Conservation (phyloP, 495 filamentous ascomycete species). For the Hypoxylon subgilvum region DNA sequence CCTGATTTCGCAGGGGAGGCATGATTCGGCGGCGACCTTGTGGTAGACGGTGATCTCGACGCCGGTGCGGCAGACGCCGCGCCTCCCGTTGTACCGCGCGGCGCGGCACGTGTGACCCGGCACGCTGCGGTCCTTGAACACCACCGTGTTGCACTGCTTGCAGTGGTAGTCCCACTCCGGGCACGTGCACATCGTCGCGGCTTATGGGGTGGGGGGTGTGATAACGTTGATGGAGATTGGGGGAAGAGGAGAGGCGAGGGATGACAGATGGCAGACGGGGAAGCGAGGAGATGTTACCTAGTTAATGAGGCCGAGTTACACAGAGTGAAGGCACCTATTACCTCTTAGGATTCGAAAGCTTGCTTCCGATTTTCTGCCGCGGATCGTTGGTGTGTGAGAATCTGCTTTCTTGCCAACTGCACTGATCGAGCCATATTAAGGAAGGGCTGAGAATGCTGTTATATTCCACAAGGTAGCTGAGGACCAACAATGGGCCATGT, state of each 20-base stretch:
- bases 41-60: slow-evolving; percentile 22
- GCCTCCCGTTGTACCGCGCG: slow-evolving; percentile 3
- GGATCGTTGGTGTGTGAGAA: not conserved
- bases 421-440: too few relatives aligned
- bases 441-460: too few relatives aligned
- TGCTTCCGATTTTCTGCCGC: slow-evolving; percentile 3
- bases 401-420: not conserved
- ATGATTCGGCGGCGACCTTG: slow-evolving; percentile 13
- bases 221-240: too few relatives aligned
- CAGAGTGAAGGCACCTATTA: slow-evolving; percentile 1
- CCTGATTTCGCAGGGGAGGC: slow-evolving; percentile 30
- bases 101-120: slow-evolving; percentile 29
- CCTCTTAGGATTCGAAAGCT: slow-evolving; percentile 1
- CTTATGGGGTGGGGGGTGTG: too few relatives aligned
- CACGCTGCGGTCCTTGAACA: slow-evolving; percentile 8
- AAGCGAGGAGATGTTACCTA: not conserved
- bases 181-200: slow-evolving; percentile 31
- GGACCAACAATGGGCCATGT: too few relatives aligned
- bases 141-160: slow-evolving; percentile 3
- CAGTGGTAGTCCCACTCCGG: slow-evolving; percentile 19
- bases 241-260: too few relatives aligned
- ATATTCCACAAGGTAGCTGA: too few relatives aligned
- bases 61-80: slow-evolving; percentile 31
- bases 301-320: not conserved
- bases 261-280: not conserved